Percentiles rank a stretch among this genome's conserved stretches.
Conservation (phyloP, 2,329 filamentous ascomycete species). For the Didymella glomerata region DNA sequence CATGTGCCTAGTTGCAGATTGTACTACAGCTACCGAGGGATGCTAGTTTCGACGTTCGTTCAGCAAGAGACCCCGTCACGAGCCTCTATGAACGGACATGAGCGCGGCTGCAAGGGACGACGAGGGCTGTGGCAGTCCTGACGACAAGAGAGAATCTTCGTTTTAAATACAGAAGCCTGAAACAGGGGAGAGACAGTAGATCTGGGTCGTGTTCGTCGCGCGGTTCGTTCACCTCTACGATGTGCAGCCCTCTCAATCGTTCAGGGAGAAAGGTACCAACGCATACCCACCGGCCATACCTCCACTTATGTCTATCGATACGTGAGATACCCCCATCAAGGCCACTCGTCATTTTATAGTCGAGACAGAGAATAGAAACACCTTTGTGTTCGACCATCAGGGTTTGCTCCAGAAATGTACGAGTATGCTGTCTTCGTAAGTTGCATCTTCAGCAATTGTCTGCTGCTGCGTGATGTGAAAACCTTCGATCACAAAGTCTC, state of each 20-base stretch:
- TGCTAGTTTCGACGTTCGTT: constrained; percentile 33
- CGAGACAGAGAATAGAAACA: background rate
- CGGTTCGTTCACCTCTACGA: background rate
- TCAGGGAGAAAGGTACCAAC: background rate
- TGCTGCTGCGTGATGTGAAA: background rate
- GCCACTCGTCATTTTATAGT: background rate
- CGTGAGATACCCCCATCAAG: background rate
- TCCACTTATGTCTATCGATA: background rate
- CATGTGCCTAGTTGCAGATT: constrained; percentile 19
- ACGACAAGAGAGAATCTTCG: background rate
- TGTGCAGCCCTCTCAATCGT: background rate
- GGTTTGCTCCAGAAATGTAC: background rate
- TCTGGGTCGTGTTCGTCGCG: background rate
- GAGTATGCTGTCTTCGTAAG: background rate
- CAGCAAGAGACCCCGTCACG: constrained; percentile 16
- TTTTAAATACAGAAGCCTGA: background rate
- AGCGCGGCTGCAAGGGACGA: constrained; percentile 30
- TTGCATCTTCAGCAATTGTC: background rate
- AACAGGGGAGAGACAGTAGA: background rate
- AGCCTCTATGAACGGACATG: constrained; percentile 17
- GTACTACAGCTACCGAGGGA: constrained; percentile 19
- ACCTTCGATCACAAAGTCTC: background rate
- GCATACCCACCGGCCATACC: background rate
- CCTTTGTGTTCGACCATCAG: background rate
- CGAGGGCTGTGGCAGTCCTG: background rate